Evolutionary conservation across 441 rosid species (phyloP), one percentile per base, ranked within the genome.

Genomic region (Biscutella laevigata): DNA sequence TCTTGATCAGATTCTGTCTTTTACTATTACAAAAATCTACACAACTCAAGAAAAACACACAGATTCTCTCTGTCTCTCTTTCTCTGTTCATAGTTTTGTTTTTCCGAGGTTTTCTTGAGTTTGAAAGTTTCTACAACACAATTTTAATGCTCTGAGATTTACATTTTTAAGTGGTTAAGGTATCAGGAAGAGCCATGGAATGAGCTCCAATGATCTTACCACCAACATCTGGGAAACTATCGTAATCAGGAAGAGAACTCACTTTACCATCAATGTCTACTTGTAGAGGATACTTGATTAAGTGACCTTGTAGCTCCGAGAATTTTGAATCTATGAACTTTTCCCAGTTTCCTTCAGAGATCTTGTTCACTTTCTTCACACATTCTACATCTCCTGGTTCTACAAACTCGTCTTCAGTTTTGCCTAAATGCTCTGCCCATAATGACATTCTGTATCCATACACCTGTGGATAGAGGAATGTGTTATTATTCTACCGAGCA

Each of bases 371-470:
- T 19, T 40, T 54, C 69, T 49, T 71, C 42, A 91, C 81, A 14
- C 96, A 88, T 36, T 68, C 79, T 47, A 79, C 59, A 69, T 71
- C 72, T 59, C 59, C 68, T 3, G 98, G 78, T 51, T 79, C 72
- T 51, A 30, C 4, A 36, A 76, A 81, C 21, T 67, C 47, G 11
- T 51, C 59, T 10, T 73, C 71, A 4, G 68, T 44, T 57, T 28
- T 44, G 48, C 84, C 91, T 35, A 91, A 77, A 73, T 91, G 98
- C 80, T 91, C 98, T 7, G 76, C 78, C 96, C 98, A 90, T 11
- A 90, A 66, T 3, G 98, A 83, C 92, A 75, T 84, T 71, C 96
- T 80, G 73, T 80, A 85, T 36, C 98, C 96, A 43, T 81, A 82
- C 20, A 91, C 66, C 98, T 91, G 92, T 43, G 34, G 20, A 34